Evolutionary conservation across 192 early-diverging fungal species (phyloP).

Genomic region (Dissophora ornata): DNA sequence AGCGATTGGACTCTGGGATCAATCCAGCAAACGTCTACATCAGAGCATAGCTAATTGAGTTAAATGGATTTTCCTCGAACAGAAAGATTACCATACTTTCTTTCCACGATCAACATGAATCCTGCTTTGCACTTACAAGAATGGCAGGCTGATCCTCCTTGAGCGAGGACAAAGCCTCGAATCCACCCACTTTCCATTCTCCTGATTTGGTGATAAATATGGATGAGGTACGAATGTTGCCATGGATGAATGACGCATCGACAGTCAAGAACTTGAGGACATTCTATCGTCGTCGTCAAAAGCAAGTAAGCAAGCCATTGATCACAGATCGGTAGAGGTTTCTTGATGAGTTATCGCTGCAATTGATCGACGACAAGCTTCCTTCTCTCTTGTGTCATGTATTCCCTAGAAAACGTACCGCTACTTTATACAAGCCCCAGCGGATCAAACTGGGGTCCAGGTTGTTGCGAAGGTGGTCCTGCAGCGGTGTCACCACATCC

Average conservation of each 20-base stretch:
- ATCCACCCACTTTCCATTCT: slow-evolving; percentile 95
- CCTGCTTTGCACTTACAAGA: slow-evolving; percentile 59
- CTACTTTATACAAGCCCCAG: slow-evolving; percentile 92
- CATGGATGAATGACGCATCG: slow-evolving; percentile 90
- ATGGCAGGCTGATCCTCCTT: slow-evolving; percentile 77
- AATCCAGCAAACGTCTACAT: slow-evolving; percentile 70
- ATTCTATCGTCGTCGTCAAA: slow-evolving; percentile 58
- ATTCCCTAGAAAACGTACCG: slow-evolving; percentile 61
- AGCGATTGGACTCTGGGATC: slow-evolving; percentile 72
- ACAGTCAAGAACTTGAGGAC: slow-evolving; percentile 89
- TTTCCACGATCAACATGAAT: no score
- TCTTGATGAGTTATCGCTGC: no score
- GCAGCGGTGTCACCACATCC: slow-evolving; percentile 82
- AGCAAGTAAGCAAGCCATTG: slow-evolving; percentile 2
- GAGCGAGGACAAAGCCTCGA: slow-evolving; percentile 80
- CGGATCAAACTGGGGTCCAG: slow-evolving; percentile 71
- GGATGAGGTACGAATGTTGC: slow-evolving; percentile 79
- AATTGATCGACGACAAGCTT: no score
- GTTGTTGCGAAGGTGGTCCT: slow-evolving; percentile 58
- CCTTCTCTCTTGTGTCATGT: no score
- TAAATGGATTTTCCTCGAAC: neutral
- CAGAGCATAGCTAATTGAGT: neutral
- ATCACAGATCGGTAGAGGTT: no score
- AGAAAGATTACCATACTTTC: no score
- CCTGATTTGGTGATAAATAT: slow-evolving; percentile 92